Evolutionary conservation across 108 stramenopile genomes (phyloP).

Genomic region (Cyclotella baltica): DNA sequence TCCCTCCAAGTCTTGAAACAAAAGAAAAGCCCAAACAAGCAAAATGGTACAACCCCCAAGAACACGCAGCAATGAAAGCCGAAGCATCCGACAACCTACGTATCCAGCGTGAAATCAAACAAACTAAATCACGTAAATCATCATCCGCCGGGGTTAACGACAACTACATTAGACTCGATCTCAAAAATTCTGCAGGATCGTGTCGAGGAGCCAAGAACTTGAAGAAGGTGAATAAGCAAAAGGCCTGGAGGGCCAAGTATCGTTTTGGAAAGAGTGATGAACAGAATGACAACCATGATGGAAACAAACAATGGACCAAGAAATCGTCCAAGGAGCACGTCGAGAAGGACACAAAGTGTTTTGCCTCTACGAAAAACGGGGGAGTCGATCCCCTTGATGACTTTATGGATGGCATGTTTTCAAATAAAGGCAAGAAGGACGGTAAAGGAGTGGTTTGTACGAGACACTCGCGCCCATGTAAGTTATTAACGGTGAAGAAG

Average conservation of each 20-base stretch:
- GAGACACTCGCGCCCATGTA: conserved; percentile 80
- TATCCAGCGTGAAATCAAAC: background rate
- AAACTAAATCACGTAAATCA: conserved; percentile 3
- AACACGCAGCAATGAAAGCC: conserved; percentile 18
- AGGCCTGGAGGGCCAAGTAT: conserved; percentile 48
- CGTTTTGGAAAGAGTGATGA: conserved; percentile 55
- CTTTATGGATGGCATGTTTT: conserved; percentile 78
- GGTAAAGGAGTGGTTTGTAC: conserved; percentile 54
- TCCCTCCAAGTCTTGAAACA: background rate
- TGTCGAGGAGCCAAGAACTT: conserved; percentile 80
- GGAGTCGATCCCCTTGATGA: conserved; percentile 90
- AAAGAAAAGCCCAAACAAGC: conserved; percentile 1
- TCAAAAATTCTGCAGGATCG: conserved; percentile 77
- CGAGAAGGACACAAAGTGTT: conserved; percentile 36
- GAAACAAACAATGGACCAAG: background rate
- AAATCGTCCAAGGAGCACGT: background rate
- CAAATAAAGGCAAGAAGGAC: conserved; percentile 11
- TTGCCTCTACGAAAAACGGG: conserved; percentile 44
- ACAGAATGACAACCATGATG: conserved; percentile 25
- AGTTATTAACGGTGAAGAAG: conserved; percentile 83
- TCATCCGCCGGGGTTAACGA: conserved; percentile 52
- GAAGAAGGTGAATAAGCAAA: conserved; percentile 61
- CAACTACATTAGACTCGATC: conserved; percentile 87
- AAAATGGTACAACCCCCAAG: conserved; percentile 34
- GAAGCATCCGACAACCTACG: conserved; percentile 8